Conservation (phyloP, 805 yeast species). For the Kazachstania viticola region DNA sequence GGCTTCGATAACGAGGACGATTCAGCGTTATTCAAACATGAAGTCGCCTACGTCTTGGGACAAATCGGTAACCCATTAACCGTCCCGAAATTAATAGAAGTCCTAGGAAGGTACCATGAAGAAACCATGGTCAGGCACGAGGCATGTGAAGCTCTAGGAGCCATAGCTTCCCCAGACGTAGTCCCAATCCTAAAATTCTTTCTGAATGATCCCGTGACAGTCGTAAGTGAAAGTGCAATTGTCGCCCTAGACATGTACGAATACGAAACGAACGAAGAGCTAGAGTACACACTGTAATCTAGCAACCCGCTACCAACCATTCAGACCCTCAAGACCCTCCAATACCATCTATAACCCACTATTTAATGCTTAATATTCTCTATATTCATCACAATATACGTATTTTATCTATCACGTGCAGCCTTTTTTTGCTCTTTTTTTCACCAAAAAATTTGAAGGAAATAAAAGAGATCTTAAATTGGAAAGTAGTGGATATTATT, state of each 20-base stretch:
- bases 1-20: constrained; percentile 56
- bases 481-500: too few relatives aligned
- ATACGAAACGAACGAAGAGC: constrained; percentile 71
- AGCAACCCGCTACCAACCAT: too few relatives aligned
- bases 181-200: constrained; percentile 73
- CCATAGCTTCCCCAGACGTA: constrained; percentile 91
- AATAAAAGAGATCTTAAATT: too few relatives aligned
- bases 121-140: constrained; percentile 99
- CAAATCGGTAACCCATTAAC: constrained; percentile 87
- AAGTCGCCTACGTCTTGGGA: constrained; percentile 94
- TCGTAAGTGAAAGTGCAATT: constrained; percentile 88
- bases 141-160: constrained; percentile 95
- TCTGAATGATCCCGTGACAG: constrained; percentile 68
- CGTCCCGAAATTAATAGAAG: constrained; percentile 77
- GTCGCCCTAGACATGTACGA: constrained; percentile 97
- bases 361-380: too few relatives aligned
- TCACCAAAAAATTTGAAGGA: too few relatives aligned
- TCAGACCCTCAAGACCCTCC: too few relatives aligned
- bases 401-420: too few relatives aligned
- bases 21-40: constrained; percentile 90
- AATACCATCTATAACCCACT: too few relatives aligned
- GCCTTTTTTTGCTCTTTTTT: too few relatives aligned
- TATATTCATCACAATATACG: too few relatives aligned
- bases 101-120: constrained; percentile 60
- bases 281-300: constrained; percentile 60